Evolutionary conservation across 2,329 filamentous ascomycete species (phyloP), one percentile per base, ranked within the genome.

Genomic region (Ophiostoma australiae): DNA sequence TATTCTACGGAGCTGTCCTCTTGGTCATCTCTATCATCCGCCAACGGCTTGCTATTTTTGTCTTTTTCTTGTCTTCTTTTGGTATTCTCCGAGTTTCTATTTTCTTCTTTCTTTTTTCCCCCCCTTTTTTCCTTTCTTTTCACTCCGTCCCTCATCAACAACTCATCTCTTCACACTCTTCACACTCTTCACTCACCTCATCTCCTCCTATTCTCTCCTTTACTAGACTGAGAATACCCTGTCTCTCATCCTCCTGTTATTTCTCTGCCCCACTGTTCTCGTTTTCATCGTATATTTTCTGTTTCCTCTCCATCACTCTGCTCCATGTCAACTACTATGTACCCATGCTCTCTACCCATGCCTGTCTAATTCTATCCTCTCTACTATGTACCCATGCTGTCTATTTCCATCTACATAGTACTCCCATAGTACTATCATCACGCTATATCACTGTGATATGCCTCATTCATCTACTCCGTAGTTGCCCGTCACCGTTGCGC

Each of bases 121-220:
- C 27, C 23, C 6, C 4, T 37, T n/a, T 35, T 7, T 7, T 20
- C 2, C 17, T 1, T 48, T 48, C 44, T 48, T 8, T n/a, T n/a
- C 17, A n/a, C 10, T 39, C 37, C 10, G 27, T 31, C 3, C 27
- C 3, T 39, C 37, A 11, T 39, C 2, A 8, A 11, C 37, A 6
- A 6, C 37, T 39, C n/a, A n/a, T n/a, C n/a, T 20, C 7, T 48
- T 48, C 44, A n/a, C 37, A 37, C 35, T 48, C 41, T 48, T 41
- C 39, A 20, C 4, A 44, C 4, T 48, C 17, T 48, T 48, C 44
- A 39, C 13, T 44, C 41, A 48, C n/a, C 17, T 48, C 44, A 48
- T 48, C 52, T 27, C 23, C 52, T 55, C 52, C 52, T 58, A 58
- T 58, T 58, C 52, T 52, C 48, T 58, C 52, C 52, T 58, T 58